Conservation (phyloP, 1,284 basidiomycete species). For the Malassezia slooffiae region DNA sequence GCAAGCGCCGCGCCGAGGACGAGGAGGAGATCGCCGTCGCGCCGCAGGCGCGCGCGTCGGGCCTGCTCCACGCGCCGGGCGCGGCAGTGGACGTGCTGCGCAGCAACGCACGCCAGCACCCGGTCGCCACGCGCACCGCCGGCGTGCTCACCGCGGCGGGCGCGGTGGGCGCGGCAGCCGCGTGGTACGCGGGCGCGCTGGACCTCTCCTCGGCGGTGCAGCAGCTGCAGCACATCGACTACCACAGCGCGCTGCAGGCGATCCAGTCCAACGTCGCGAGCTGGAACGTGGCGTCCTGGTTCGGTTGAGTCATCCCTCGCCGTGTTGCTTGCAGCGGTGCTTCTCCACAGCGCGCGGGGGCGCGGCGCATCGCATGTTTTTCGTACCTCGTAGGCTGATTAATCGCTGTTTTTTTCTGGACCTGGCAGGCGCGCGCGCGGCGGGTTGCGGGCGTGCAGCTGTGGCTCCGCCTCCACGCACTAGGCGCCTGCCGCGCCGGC, state of each 20-base stretch:
- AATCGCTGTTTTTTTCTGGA: too few relatives aligned
- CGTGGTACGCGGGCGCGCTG: constrained; percentile 31
- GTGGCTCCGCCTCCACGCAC: too few relatives aligned
- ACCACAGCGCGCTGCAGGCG: constrained; percentile 25
- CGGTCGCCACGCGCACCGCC: constrained; percentile 31
- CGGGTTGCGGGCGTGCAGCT: too few relatives aligned
- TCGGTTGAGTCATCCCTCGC: too few relatives aligned
- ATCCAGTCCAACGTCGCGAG: constrained; percentile 32
- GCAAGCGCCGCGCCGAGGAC: constrained; percentile 26
- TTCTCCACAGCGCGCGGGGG: too few relatives aligned
- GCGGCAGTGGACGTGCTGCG: background rate
- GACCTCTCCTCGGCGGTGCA: background rate
- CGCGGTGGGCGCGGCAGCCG: constrained; percentile 37
- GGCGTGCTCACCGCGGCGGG: constrained; percentile 35
- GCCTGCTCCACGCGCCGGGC: too few relatives aligned
- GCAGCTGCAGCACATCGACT: constrained; percentile 16
- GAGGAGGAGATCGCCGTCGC: constrained; percentile 19
- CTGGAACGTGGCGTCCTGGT: constrained; percentile 15
- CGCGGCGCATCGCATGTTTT: too few relatives aligned
- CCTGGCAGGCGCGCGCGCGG: too few relatives aligned
- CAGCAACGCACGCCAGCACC: constrained; percentile 16
- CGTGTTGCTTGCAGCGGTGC: too few relatives aligned
- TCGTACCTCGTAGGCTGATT: too few relatives aligned
- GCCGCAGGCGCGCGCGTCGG: constrained; percentile 18
- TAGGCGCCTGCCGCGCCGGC: too few relatives aligned